A percentile compares a stretch with the other conserved stretches of the same genome.
Conservation (phyloP, 441 rosid genomes). For the Populus tomentosa region DNA sequence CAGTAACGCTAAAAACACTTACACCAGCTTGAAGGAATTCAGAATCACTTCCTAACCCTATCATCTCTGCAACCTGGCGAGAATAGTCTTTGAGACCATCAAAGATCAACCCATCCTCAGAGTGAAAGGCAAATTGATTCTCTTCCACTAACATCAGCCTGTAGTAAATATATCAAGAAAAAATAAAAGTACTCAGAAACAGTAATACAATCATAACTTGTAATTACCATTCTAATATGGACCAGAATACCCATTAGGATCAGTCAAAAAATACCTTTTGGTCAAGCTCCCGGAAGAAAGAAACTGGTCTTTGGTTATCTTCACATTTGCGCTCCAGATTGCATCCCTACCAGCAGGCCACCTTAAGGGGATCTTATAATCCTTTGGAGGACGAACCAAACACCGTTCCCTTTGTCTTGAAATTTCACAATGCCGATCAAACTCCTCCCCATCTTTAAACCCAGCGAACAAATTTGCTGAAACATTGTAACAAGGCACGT, state of each 20-base stretch:
- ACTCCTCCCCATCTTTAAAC: too few species aligned
- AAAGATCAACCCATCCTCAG: slow-evolving; percentile 78
- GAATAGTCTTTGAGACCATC: slow-evolving; percentile 95
- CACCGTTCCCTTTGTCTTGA: too few species aligned
- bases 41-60: slow-evolving; percentile 84
- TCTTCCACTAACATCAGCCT: slow-evolving; percentile 97
- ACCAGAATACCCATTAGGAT: slow-evolving; percentile 2
- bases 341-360: too few species aligned
- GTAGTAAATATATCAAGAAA: not conserved
- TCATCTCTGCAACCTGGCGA: slow-evolving; percentile 92
- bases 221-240: slow-evolving; percentile 1
- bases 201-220: not conserved
- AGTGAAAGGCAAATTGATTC: slow-evolving; percentile 96
- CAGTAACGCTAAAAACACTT: slow-evolving; percentile 33
- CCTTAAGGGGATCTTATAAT: too few species aligned
- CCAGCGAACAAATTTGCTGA: too few species aligned
- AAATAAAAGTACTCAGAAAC: not conserved
- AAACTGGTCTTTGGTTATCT: slow-evolving; percentile 93
- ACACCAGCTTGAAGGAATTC: slow-evolving; percentile 95
- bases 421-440: too few species aligned
- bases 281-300: slow-evolving; percentile 97
- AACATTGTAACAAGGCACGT: too few species aligned
- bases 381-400: too few species aligned
- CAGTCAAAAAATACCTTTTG: slow-evolving; percentile 47
- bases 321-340: slow-evolving; percentile 93